Base-by-base conservation (phyloP, 345 rosid genomes). In the Euphorbia tirucalli region DNA sequence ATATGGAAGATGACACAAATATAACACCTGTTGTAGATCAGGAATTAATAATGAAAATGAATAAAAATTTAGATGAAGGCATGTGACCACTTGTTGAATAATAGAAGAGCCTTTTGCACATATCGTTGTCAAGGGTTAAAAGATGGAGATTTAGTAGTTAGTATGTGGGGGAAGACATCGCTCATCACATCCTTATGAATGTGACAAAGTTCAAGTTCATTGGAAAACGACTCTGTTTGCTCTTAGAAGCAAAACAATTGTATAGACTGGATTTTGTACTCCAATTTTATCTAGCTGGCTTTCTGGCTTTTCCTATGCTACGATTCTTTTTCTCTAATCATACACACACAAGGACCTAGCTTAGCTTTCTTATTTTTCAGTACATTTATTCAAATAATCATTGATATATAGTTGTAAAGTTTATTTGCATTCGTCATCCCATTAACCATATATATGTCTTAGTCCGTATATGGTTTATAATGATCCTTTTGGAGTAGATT, bases 1-100 rank as follows among this genome's bases (percentile, higher is more conserved):
- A 52, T 4, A 6, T 19, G 32, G 5, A 18, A 4, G 37, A 11
- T 19, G 39, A 6, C 41, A 31, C 16, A 18, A 4, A 37, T 39
- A 19, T 61, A 30, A 7, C 22, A 50, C 55, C 55, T 50, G 61
- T 24, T 21, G 32, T 57, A 57, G 15, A 57, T 57, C 4, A 30
- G 64, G 21, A 31, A 60, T 60, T 24, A 18, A 52, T 30, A 58
- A n/a, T 2, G 52, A 18, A 22, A 8, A 22, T 46, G 5, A 28
- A 7, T 35, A 35, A 35, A 35, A 3, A 35, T 35, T 35, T 35
- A 0, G 25, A 5, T 25, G 14, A 37, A 25, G 65, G 61, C 81
- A 78, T 60, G 78, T 65, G 81, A 70, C 72, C 52, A 74, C 69
- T 74, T 50, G 78, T 41, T 59, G 67, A 72, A 68, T 55, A n/a